Percentiles rank a stretch among this genome's conserved stretches.
Evolutionary conservation across 176 grass and related monocot genomes (phyloP).

Genomic region (Raddia guianensis): DNA sequence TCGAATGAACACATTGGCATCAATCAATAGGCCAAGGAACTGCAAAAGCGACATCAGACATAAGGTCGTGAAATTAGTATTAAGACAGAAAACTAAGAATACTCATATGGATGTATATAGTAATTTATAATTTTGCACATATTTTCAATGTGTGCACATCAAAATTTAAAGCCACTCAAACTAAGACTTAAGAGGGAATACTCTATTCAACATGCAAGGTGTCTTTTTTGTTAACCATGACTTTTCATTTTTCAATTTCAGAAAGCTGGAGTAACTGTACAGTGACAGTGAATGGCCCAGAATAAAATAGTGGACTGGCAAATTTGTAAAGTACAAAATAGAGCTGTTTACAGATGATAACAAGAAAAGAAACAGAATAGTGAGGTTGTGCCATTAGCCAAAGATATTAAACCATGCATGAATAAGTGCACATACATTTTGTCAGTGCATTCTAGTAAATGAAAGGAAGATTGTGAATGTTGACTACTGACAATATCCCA

Average conservation of each 20-base stretch:
- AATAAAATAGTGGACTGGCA: neutral
- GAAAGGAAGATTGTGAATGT: constrained; percentile 9
- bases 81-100: constrained; percentile 14
- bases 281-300: neutral
- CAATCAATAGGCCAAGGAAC: constrained; percentile 79
- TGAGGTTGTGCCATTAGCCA: too few relatives aligned
- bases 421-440: neutral
- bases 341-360: neutral
- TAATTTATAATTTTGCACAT: neutral
- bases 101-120: neutral
- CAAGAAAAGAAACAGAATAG: too few relatives aligned
- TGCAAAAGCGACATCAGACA: constrained; percentile 44
- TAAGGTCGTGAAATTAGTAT: constrained; percentile 25
- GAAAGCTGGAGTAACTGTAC: neutral
- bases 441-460: neutral
- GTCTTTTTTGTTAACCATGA: neutral
- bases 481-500: neutral
- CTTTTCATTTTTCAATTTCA: neutral
- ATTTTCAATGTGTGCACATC: neutral
- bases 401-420: neutral
- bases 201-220: neutral
- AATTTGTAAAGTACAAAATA: neutral
- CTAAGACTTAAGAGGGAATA: neutral
- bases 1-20: constrained; percentile 62
- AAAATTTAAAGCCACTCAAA: neutral